Evolutionary conservation across 257 asterid species (phyloP).

Genomic region (Striga asiatica): DNA sequence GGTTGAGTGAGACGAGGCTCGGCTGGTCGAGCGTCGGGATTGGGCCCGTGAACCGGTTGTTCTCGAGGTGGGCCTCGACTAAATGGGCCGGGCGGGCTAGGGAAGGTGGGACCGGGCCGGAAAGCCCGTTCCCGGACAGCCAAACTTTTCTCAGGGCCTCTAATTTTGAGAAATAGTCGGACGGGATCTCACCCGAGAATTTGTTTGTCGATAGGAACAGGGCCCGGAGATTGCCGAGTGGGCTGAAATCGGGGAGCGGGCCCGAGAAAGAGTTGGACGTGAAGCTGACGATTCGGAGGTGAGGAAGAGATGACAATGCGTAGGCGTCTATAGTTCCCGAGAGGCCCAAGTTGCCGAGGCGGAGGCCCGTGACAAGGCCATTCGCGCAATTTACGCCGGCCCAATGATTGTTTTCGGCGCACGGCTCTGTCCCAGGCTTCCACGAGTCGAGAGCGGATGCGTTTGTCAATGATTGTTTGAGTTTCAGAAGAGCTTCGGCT

Average conservation of each 20-base stretch:
- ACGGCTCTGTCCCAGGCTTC: constrained; percentile 53
- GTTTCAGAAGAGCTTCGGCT: constrained; percentile 49
- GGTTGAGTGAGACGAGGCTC: constrained; percentile 24
- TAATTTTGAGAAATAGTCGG: constrained; percentile 42
- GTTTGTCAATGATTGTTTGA: constrained; percentile 39
- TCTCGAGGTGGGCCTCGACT: constrained; percentile 50
- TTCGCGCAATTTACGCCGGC: constrained; percentile 37
- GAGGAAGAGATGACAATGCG: constrained; percentile 42
- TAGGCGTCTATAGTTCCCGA: constrained; percentile 55
- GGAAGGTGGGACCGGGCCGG: constrained; percentile 53
- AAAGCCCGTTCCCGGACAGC: constrained; percentile 48
- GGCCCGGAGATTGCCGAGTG: constrained; percentile 39
- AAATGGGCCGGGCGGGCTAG: constrained; percentile 25
- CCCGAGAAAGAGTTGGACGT: constrained; percentile 50
- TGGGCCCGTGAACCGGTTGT: constrained; percentile 49
- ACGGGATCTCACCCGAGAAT: constrained; percentile 59
- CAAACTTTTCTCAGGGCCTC: constrained; percentile 56
- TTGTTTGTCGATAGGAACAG: constrained; percentile 43
- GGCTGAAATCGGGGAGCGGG: constrained; percentile 54
- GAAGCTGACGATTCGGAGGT: constrained; percentile 40
- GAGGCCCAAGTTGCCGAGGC: constrained; percentile 38
- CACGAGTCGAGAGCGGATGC: constrained; percentile 54
- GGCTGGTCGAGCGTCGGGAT: constrained; percentile 40
- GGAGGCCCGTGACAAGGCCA: constrained; percentile 33
- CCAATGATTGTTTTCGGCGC: constrained; percentile 36